Base-by-base conservation (phyloP, 371 early-diverging fungal species). In the Mucor racemosus region DNA sequence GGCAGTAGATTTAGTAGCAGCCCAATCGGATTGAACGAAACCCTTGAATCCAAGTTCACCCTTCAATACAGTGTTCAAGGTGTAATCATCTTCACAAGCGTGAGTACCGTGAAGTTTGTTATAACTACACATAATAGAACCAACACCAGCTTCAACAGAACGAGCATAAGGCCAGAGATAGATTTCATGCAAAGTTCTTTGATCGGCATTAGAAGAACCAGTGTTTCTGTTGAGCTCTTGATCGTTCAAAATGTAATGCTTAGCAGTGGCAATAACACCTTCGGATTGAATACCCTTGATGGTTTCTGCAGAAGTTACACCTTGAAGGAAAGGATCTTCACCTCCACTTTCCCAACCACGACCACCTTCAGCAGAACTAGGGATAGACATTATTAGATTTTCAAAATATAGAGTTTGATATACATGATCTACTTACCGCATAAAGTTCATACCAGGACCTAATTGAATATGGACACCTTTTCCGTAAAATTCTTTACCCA, bases 301-400 rank as follows among this genome's bases (percentile, higher is more conserved):
- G 9, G 74, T 78, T 53, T 76, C 67, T 0, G 62, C 64, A 58
- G 71, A 66, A 14, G 70, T 62, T 7, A 82, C 73, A 55, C 78
- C 82, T 11, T 76, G 60, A n/a, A 90, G 76, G 56, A 69, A 89
- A 11, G 90, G 89, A 61, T 89, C 90, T 67, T 82, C 90, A 55
- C 88, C 87, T 33, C 77, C 79, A 34, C 73, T 77, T 76, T 89
- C 90, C 85, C 86, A 89, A 46, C 76, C 82, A 66, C 90, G 73
- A 26, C 90, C 90, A 57, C 76, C 80, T 42, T 71, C 60, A n/a
- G 85, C 84, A 33, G 69, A 39, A 13, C 87, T 76, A 11, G 9
- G 10, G 4, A 19, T 19, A 10, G 17, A 8, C 0, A 46, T 46
- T 4, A 46, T 46, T 46, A 10, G 7, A 10, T 46, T 19, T 26